Evolutionary conservation across 768 basidiomycete species (phyloP), one percentile per base, ranked within the genome.

Genomic region (Russula foetens): DNA sequence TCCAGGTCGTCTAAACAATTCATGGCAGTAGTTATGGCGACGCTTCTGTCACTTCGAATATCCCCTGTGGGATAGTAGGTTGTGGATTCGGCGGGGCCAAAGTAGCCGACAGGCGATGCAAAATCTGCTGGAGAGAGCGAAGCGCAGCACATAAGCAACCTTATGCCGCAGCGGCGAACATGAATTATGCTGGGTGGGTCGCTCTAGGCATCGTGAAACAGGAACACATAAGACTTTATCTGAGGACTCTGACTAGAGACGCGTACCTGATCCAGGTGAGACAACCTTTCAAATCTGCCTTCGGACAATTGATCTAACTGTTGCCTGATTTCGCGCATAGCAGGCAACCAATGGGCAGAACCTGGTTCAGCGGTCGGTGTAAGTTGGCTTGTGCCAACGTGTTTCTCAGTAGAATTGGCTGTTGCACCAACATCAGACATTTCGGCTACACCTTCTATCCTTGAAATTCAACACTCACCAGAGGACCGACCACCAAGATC

Each of bases 61-160:
- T 62, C 56, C 1, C 60, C 60, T 3, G 56, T 58, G 6, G 60
- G 60, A 28, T 58, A 62, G 29, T 58, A 62, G 9, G 39, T 35
- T 7, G 44, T 45, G 9, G 39, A 33, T 19, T 29, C 33, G 14
- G 23, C 1, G 15, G 45, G 45, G 11, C 56, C 51, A 4, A 62
- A 19, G 44, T 41, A 62, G n/a, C 60, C 60, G 23, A 56, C 38
- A 31, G 56, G 44, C 17, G 60, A 33, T 12, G 45, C 51, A 21
- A 58, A 58, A n/a, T 62, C 44, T 9, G 56, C 50, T 8, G 60
- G 41, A 3, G 50, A 39, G 41, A 62, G 29, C 2, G 56, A 62
- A 6, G 60, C 60, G 15, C 26, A n/a, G 29, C 29, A 48, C 60
- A 62, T 52, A 38, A 62, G 56, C 14, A 62, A 23, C 38, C 51